Evolutionary conservation across 345 rosid genomes (phyloP).

Genomic region (Excoecaria cochinchinensis): DNA sequence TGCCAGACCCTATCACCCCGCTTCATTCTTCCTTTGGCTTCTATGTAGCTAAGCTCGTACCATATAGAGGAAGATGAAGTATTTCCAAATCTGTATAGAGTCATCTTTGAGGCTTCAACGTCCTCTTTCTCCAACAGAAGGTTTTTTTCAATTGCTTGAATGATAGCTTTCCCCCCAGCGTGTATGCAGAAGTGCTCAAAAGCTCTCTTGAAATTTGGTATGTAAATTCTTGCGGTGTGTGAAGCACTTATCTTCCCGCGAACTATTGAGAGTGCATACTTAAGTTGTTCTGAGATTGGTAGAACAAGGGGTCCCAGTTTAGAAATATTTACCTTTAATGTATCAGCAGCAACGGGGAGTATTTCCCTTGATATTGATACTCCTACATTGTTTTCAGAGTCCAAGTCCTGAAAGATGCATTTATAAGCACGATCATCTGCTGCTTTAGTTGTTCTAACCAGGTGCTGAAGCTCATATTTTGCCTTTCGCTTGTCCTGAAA

Average conservation of each 20-base stretch:
- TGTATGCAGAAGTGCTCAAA: conserved; percentile 18
- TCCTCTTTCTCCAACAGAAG: conserved; percentile 9
- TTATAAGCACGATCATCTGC: background rate
- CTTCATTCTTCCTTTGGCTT: conserved; percentile 12
- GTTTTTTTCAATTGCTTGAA: conserved; percentile 9
- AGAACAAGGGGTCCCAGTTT: conserved; percentile 10
- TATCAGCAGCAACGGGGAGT: background rate
- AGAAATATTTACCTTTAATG: background rate
- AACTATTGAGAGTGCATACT: background rate
- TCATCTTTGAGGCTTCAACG: conserved; percentile 14
- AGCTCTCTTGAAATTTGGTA: conserved; percentile 10
- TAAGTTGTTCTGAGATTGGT: conserved; percentile 11
- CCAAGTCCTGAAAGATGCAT: conserved; percentile 5
- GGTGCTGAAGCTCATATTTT: conserved; percentile 14
- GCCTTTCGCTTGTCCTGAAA: background rate
- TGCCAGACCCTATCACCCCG: conserved; percentile 17
- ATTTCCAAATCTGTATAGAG: conserved; percentile 15
- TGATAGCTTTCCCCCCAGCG: conserved; percentile 18
- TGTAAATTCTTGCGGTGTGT: background rate
- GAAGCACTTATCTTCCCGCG: background rate
- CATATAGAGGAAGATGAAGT: conserved; percentile 16
- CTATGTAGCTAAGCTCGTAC: conserved; percentile 1
- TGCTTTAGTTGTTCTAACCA: conserved; percentile 10
- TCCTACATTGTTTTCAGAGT: conserved; percentile 1
- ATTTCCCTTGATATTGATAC: background rate